Evolutionary conservation across 2,329 filamentous ascomycete genomes (phyloP).

Genomic region (Fusarium hostae): DNA sequence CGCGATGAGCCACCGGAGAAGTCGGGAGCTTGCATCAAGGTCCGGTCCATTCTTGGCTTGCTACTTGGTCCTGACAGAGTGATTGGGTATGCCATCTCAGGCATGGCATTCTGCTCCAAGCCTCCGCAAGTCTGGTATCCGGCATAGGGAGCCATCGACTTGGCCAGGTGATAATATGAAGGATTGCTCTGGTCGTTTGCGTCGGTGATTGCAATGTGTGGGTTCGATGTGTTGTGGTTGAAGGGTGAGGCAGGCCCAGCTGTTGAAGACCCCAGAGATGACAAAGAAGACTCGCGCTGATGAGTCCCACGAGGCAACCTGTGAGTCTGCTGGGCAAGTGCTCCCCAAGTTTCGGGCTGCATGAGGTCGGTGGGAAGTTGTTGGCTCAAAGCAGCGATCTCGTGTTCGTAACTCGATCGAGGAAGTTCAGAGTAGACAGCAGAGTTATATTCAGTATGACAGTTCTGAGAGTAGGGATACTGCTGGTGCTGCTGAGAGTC

Average conservation of each 20-base stretch:
- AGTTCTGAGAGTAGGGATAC: slow-evolving; percentile 28
- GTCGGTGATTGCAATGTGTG: slow-evolving; percentile 67
- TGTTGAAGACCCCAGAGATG: slow-evolving; percentile 67
- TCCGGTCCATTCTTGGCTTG: slow-evolving; percentile 54
- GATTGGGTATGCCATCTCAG: slow-evolving; percentile 55
- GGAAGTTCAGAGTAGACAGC: slow-evolving; percentile 30
- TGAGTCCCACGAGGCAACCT: slow-evolving; percentile 58
- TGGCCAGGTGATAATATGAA: slow-evolving; percentile 60
- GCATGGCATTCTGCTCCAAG: slow-evolving; percentile 50
- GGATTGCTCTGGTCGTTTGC: slow-evolving; percentile 55
- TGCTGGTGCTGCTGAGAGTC: slow-evolving; percentile 34
- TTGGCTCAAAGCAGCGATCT: slow-evolving; percentile 42
- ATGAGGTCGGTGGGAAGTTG: slow-evolving; percentile 48
- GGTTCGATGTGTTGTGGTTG: slow-evolving; percentile 65
- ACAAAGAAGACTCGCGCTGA: slow-evolving; percentile 70
- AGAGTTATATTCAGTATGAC: slow-evolving; percentile 36
- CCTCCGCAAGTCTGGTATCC: slow-evolving; percentile 52
- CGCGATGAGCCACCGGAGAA: slow-evolving; percentile 54
- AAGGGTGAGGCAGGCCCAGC: slow-evolving; percentile 70
- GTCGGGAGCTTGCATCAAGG: slow-evolving; percentile 59
- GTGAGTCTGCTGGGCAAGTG: slow-evolving; percentile 51
- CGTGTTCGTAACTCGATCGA: slow-evolving; percentile 40
- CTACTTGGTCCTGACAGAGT: slow-evolving; percentile 51
- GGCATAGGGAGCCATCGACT: slow-evolving; percentile 57
- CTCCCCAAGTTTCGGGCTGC: slow-evolving; percentile 57